Base-by-base conservation (phyloP, 2,329 filamentous ascomycete species). In the Cladosporium oxysporum region DNA sequence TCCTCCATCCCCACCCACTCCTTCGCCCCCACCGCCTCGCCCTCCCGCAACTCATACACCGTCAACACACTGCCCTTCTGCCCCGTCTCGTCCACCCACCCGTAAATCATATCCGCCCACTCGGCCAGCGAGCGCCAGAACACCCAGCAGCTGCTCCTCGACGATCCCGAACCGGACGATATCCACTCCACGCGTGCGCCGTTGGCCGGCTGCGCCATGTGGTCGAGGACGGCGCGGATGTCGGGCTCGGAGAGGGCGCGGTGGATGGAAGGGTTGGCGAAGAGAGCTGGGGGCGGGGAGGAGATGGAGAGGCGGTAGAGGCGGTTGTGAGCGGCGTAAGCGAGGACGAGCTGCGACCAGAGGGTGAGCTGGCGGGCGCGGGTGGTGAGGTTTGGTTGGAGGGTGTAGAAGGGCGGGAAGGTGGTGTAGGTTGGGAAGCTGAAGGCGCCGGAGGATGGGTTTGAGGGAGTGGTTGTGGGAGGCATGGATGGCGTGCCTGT, bases 21-120 rank as follows among this genome's bases (percentile, higher is more conserved):
- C 74, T 78, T 75, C 28, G 71, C 88, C 66, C 83, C 37, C 2
- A 91, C 92, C 33, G 84, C 90, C 74, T 98, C 94, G n/a, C 94
- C 92, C 78, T 97, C 88, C 1, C 88, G 85, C 73, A 99, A 81
- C 81, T 99, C 95, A 78, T 97, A 98, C 28, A 99, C 83, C 65
- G 95, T 99, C 75, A 99, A 79, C 65, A 99, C 94, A 14, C 86
- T 88, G 28, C 92, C 92, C 82, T 91, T 94, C 83, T 97, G 93
- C 4, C 88, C 95, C 67, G 93, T 97, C 68, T 88, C 87, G 33
- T 98, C 93, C 14, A 87, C 90, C 88, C 92, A 98, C 52, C 83
- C 85, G 77, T 90, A 90, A 50, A 98, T 81, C 67, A 89, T 76
- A 37, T 84, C 86, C 2, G 93, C 95, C 94, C 95, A 99, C 81